phyloP scores from a whole-genome alignment of 306 rosid genomes.

The Ceratonia siliqua region DNA sequence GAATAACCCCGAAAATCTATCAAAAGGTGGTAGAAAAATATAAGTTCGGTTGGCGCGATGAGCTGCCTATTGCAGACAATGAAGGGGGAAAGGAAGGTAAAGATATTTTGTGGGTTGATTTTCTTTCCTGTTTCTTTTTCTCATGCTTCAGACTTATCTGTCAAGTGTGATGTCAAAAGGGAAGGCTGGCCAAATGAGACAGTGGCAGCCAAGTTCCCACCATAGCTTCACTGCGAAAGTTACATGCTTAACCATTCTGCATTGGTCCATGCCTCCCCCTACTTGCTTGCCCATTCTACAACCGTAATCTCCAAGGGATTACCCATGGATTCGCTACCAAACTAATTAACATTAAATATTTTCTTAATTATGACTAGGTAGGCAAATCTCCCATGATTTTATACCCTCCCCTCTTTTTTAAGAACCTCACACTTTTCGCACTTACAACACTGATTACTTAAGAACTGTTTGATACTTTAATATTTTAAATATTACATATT shows the following conservation, averaged over 20 bases:
- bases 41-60: slow-evolving; percentile 18
- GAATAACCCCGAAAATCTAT: not conserved
- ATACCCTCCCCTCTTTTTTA: not conserved
- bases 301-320: slow-evolving; percentile 29
- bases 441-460: no score
- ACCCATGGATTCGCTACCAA: slow-evolving; percentile 31
- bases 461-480: no score
- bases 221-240: slow-evolving; percentile 19
- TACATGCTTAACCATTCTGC: slow-evolving; percentile 10
- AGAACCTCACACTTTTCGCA: no score
- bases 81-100: slow-evolving; percentile 7
- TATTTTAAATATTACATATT: no score
- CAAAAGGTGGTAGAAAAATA: slow-evolving; percentile 29
- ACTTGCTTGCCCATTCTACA: slow-evolving; percentile 14
- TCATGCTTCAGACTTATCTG: slow-evolving; percentile 16
- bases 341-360: not conserved
- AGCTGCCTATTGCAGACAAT: slow-evolving; percentile 22
- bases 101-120: slow-evolving; percentile 38
- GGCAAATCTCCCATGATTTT: slow-evolving; percentile 16
- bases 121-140: slow-evolving; percentile 4
- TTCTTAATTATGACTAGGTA: slow-evolving; percentile 42
- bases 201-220: slow-evolving; percentile 52
- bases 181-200: slow-evolving; percentile 39
- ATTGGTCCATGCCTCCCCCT: slow-evolving; percentile 39
- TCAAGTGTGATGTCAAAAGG: slow-evolving; percentile 49